A percentile compares a stretch with the other conserved stretches of the same genome.
Evolutionary conservation across 2,329 filamentous ascomycete species (phyloP).

Genomic region (Trichophyton simii): DNA sequence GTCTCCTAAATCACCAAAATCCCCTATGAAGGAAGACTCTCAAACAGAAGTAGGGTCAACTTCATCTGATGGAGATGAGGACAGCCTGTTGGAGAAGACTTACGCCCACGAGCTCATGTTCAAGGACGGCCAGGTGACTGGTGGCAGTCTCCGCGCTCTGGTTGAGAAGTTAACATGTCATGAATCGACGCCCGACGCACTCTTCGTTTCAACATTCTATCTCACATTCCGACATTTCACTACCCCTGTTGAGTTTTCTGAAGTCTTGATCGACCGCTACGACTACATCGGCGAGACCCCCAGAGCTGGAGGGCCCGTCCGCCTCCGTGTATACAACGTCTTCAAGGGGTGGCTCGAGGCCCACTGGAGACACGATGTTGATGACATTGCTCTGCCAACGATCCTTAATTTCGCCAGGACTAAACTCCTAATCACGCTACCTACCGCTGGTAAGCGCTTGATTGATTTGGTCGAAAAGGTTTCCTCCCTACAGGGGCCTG

Average conservation of each 20-base stretch:
- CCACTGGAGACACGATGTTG: slow-evolving; percentile 77
- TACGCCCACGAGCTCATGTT: slow-evolving; percentile 87
- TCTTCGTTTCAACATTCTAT: slow-evolving; percentile 90
- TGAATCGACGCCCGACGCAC: slow-evolving; percentile 79
- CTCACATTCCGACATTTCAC: slow-evolving; percentile 92
- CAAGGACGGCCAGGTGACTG: slow-evolving; percentile 88
- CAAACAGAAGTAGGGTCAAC: slow-evolving; percentile 47
- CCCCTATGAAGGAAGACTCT: slow-evolving; percentile 57
- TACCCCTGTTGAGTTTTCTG: slow-evolving; percentile 63
- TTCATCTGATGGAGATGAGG: slow-evolving; percentile 64
- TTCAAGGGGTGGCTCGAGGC: slow-evolving; percentile 97
- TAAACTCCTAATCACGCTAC: slow-evolving; percentile 55
- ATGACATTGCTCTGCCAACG: slow-evolving; percentile 59
- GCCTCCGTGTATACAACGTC: slow-evolving; percentile 84
- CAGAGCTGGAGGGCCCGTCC: slow-evolving; percentile 64
- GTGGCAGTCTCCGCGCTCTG: slow-evolving; percentile 76
- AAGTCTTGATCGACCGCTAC: slow-evolving; percentile 78
- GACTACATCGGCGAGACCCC: slow-evolving; percentile 76
- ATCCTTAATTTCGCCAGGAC: slow-evolving; percentile 71
- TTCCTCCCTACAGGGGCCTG: slow-evolving; percentile 54
- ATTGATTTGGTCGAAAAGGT: slow-evolving; percentile 70
- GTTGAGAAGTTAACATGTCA: slow-evolving; percentile 92
- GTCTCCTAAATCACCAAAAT: slow-evolving; percentile 44
- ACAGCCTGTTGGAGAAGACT: slow-evolving; percentile 76
- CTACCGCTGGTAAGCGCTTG: slow-evolving; percentile 67